A percentile compares a stretch with the other conserved stretches of the same genome.
These are phyloP conservation scores for Trichoderma polysporum DNA, from an alignment of 2,329 filamentous ascomycete species.

Conservation along the genomic window DNA sequence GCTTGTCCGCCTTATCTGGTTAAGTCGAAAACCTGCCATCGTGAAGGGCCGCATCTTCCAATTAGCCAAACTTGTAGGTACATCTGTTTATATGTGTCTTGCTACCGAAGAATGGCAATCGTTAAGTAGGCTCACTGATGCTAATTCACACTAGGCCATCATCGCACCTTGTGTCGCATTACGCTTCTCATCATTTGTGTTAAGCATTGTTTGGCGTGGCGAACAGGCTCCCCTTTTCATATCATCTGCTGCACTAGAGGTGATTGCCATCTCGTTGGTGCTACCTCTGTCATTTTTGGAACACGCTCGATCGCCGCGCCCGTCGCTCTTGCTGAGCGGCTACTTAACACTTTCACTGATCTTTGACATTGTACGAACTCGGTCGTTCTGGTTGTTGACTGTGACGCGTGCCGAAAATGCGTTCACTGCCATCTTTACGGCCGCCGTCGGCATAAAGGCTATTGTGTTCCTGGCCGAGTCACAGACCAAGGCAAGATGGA, in stretches of 20 bases:
- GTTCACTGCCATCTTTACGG: slow-evolving; percentile 37
- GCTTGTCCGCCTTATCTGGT: slow-evolving; percentile 33
- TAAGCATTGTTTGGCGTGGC: slow-evolving; percentile 29
- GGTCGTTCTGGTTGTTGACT: slow-evolving; percentile 27
- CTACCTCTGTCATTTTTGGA: slow-evolving; percentile 27
- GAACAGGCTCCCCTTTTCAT: slow-evolving; percentile 20
- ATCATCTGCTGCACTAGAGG: slow-evolving; percentile 23
- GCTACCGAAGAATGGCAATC: neutral
- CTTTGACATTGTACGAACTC: slow-evolving; percentile 43
- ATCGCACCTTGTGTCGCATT: slow-evolving; percentile 28
- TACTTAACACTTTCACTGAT: slow-evolving; percentile 45
- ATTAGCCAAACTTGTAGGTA: slow-evolving; percentile 32
- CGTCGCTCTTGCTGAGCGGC: slow-evolving; percentile 43
- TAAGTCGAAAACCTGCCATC: slow-evolving; percentile 35
- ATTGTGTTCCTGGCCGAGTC: slow-evolving; percentile 40
- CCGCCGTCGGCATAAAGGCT: slow-evolving; percentile 37
- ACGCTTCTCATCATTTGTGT: slow-evolving; percentile 34
- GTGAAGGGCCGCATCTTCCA: slow-evolving; percentile 38
- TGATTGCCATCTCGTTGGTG: slow-evolving; percentile 28
- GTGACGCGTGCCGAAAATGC: slow-evolving; percentile 24
- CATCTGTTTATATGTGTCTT: neutral
- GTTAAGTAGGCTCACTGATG: neutral
- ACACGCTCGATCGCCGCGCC: slow-evolving; percentile 39
- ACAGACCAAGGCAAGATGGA: slow-evolving; percentile 39
- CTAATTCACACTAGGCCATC: neutral